Percentiles rank a stretch among this genome's conserved stretches.
These are phyloP conservation scores for Phoma sp. DNA, from an alignment of 2,329 filamentous ascomycete species.

Conservation along the genomic window DNA sequence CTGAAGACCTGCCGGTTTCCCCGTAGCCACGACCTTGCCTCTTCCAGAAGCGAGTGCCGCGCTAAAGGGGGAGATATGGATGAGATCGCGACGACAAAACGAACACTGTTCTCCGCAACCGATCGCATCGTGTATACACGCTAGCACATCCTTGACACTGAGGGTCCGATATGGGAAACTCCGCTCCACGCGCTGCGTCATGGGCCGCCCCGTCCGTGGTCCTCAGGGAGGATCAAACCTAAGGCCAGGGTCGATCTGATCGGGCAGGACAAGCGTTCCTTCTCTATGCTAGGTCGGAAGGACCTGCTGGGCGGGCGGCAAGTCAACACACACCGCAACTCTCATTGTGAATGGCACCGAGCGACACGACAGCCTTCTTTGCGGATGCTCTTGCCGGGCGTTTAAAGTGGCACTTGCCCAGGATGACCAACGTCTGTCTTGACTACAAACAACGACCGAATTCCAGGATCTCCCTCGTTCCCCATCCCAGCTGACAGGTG, in stretches of 20 bases:
- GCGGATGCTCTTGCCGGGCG: no score
- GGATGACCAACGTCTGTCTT: no score
- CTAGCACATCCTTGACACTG: slow-evolving; percentile 3
- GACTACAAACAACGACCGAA: background rate
- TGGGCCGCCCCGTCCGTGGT: slow-evolving; percentile 14
- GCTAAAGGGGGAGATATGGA: background rate
- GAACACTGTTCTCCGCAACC: slow-evolving; percentile 8
- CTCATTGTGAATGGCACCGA: no score
- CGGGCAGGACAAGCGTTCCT: background rate
- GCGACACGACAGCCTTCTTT: no score
- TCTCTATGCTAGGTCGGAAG: background rate
- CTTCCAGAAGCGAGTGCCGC: background rate
- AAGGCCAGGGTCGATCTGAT: slow-evolving; percentile 1
- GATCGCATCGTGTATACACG: slow-evolving; percentile 17
- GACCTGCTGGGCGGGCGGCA: no score
- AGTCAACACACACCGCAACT: no score
- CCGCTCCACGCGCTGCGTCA: background rate
- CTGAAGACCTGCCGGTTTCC: slow-evolving; percentile 3
- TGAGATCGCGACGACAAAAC: slow-evolving; percentile 14
- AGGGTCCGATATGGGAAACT: background rate
- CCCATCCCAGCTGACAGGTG: slow-evolving; percentile 9
- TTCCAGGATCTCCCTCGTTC: slow-evolving; percentile 3
- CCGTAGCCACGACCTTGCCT: slow-evolving; percentile 11
- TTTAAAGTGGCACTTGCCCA: no score
- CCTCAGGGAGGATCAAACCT: slow-evolving; percentile 4